A percentile compares a stretch with the other conserved stretches of the same genome.
These are phyloP conservation scores for Rubia peregrina DNA, from an alignment of 305 asterid species.

Conservation along the genomic window DNA sequence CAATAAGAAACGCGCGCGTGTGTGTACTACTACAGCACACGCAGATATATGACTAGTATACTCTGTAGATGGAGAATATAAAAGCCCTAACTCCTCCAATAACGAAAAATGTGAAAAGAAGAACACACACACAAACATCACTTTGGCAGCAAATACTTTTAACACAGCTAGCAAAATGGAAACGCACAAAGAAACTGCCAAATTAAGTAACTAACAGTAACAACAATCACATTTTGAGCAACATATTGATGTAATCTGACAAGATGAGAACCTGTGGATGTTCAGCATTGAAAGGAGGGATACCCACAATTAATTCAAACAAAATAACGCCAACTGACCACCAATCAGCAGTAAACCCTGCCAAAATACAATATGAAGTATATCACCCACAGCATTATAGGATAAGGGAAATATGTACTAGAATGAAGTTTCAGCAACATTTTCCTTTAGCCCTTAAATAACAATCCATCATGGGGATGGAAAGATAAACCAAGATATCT, in stretches of 20 bases:
- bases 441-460: not conserved
- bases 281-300: slow-evolving; percentile 99
- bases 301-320: slow-evolving; percentile 95
- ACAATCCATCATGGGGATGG: not conserved
- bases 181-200: not conserved
- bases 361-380: slow-evolving; percentile 17
- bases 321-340: slow-evolving; percentile 99
- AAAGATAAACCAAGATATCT: not conserved
- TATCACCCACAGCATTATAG: slow-evolving; percentile 1
- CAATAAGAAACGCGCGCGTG: not conserved
- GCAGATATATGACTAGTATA: not conserved
- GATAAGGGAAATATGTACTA: slow-evolving; percentile 7
- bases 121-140: not conserved
- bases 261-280: slow-evolving; percentile 83
- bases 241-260: not conserved
- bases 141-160: too few relatives aligned
- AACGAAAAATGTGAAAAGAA: not conserved
- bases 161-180: not conserved
- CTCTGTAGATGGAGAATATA: not conserved
- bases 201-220: not conserved
- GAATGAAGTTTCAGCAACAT: slow-evolving; percentile 6
- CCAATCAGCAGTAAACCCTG: slow-evolving; percentile 99
- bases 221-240: not conserved
- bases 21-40: not conserved
- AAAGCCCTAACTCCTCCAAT: not conserved